Evolutionary conservation across 345 rosid genomes (phyloP).

Genomic region (Linum lewisii): DNA sequence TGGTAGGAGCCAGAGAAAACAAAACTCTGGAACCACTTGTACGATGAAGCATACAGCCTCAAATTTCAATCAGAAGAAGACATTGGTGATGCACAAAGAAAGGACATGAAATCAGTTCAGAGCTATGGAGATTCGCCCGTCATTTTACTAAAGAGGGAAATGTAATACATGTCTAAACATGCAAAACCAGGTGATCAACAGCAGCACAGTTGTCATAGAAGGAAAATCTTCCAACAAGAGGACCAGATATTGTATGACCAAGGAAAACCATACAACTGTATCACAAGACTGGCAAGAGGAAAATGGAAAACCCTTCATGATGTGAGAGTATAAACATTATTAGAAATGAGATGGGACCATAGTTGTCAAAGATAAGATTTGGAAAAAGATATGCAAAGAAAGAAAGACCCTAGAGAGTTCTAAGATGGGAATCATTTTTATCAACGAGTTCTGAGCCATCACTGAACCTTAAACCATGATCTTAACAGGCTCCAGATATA

Average conservation of each 20-base stretch:
- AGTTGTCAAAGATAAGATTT: not conserved
- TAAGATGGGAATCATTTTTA: not conserved
- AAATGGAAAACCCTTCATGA: not conserved
- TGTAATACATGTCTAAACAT: not conserved
- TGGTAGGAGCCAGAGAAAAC: not conserved
- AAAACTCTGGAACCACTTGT: not conserved
- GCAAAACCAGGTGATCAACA: not conserved
- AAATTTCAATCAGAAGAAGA: not conserved
- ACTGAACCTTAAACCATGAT: not conserved
- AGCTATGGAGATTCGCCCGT: not conserved
- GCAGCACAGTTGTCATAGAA: not conserved
- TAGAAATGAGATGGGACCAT: slow-evolving; percentile 1
- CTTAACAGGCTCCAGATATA: not conserved
- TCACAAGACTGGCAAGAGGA: not conserved
- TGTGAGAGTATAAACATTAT: not conserved
- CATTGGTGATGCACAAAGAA: not conserved
- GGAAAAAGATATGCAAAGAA: no score
- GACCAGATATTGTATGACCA: not conserved
- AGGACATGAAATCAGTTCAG: no score
- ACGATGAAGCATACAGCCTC: not conserved
- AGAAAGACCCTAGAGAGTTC: slow-evolving; percentile 6
- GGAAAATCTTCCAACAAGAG: not conserved
- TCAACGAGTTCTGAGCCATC: not conserved
- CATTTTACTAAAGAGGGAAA: not conserved
- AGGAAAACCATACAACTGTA: not conserved